A percentile compares a stretch with the other conserved stretches of the same genome.
These are phyloP conservation scores for Tetrahymena thermophila DNA, from an alignment of 73 alveolate species.

Conservation along the genomic window DNA sequence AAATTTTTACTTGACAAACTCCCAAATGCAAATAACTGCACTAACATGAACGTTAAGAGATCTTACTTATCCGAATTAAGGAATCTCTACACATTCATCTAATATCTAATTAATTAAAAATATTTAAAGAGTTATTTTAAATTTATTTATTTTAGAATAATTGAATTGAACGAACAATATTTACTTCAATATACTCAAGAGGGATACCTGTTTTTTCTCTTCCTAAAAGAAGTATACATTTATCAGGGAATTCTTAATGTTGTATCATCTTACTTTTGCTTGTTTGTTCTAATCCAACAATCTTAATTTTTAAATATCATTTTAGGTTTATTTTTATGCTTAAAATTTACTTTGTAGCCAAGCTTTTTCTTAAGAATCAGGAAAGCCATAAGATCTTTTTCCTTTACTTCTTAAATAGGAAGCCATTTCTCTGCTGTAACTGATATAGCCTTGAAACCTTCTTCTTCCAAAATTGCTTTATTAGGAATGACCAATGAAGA, in stretches of 20 bases:
- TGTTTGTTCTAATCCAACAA: conserved; percentile 86
- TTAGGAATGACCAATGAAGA: conserved; percentile 74
- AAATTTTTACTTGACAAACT: conserved; percentile 34
- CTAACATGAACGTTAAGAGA: conserved; percentile 87
- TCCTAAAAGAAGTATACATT: conserved; percentile 78
- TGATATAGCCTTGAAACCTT: conserved; percentile 63
- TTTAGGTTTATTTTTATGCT: background rate
- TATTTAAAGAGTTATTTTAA: background rate
- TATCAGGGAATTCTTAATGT: conserved; percentile 73
- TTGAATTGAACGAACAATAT: background rate
- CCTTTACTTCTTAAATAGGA: conserved; percentile 68
- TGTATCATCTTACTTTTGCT: conserved; percentile 72
- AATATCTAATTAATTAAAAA: conserved; percentile 27
- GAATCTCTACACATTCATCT: conserved; percentile 85
- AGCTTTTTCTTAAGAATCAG: conserved; percentile 67
- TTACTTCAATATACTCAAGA: conserved; percentile 59
- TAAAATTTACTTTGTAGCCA: conserved; percentile 63
- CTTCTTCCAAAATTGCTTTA: conserved; percentile 46
- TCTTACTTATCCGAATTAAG: conserved; percentile 75
- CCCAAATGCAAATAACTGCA: conserved; percentile 92
- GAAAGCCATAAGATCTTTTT: conserved; percentile 71
- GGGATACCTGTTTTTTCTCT: conserved; percentile 93
- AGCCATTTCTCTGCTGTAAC: conserved; percentile 84
- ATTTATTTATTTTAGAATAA: too few relatives aligned
- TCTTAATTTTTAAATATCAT: background rate